Base-by-base conservation (phyloP, 495 filamentous ascomycete genomes). In the Neurospora hispaniola region DNA sequence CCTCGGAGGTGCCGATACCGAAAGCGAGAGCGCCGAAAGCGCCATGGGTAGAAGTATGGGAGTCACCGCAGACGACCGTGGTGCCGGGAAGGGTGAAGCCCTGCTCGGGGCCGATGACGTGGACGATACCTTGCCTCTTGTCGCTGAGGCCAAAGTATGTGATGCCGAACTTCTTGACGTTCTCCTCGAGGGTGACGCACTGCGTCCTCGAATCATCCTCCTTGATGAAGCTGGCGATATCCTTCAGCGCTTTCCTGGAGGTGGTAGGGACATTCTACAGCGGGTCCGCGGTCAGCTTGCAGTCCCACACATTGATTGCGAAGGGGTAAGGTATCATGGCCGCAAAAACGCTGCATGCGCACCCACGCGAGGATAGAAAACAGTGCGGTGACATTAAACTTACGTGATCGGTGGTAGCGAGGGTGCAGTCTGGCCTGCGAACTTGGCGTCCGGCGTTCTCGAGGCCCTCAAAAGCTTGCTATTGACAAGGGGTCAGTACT, bases 81-180 rank as follows among this genome's bases (percentile, higher is more conserved):
- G 96, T 98, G 73, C 94, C 96, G 10, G 96, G 96, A 20, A 99
- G 91, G 44, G 96, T 99, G 86, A 99, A 99, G 74, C 96, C 96
- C 82, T 99, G 96, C 86, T 99, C 96, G 48, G 96, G 96, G n/a
- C 96, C 96, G 76, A 99, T 97, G 78, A 99, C 92, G 82, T 99
- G 96, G 54, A 99, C 96, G 79, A 99, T 99, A 76, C 96, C 96
- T 85, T 99, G 96, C 41, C 96, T 89, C 86, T 97, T 97, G 82
- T 98, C 96, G 48, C 90, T 94, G 73, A 99, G 90, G 70, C 96
- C 96, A 77, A 99, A 99, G 84, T 98, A 99, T 79, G 96, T 98
- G 79, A 99, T 87, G 75, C 92, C 94, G 76, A 98, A 98, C 71
- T 93, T 92, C 83, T 97, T 96, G 73, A 99, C 96, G 78, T 99